phyloP scores from a whole-genome alignment of 1,284 basidiomycete genomes.

The Lentinula novae-zelandiae region DNA sequence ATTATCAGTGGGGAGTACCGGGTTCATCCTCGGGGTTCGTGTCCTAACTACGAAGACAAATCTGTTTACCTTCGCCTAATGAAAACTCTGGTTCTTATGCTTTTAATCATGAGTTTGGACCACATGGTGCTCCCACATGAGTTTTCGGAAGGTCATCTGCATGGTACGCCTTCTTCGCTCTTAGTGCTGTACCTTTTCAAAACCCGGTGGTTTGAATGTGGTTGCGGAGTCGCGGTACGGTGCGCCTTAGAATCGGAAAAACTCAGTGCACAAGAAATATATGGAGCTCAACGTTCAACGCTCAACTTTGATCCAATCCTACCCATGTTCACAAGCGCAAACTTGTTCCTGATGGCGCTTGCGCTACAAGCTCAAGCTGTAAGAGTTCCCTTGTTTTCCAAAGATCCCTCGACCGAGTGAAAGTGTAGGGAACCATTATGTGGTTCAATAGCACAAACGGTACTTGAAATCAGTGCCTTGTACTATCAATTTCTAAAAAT shows the following conservation, averaged over 20 bases:
- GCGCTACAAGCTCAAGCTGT: conserved; percentile 1
- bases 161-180: background rate
- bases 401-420: background rate
- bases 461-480: background rate
- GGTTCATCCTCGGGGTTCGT: background rate
- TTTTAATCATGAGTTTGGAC: background rate
- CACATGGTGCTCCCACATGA: background rate
- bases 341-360: background rate
- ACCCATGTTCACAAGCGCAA: background rate
- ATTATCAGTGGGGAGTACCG: background rate
- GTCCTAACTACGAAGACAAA: background rate
- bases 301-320: too few relatives aligned
- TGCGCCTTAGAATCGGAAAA: background rate
- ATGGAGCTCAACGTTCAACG: background rate
- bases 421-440: conserved; percentile 12
- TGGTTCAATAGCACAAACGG: conserved; percentile 15
- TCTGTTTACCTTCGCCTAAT: background rate
- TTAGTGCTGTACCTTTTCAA: background rate
- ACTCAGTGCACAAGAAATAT: background rate
- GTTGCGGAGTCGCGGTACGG: background rate
- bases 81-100: background rate
- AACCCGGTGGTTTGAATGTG: background rate
- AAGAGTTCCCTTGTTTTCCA: background rate
- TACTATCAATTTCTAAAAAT: background rate
- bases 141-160: background rate